Base-by-base conservation (phyloP, 2,329 filamentous ascomycete species). In the Monosporascus sp. region DNA sequence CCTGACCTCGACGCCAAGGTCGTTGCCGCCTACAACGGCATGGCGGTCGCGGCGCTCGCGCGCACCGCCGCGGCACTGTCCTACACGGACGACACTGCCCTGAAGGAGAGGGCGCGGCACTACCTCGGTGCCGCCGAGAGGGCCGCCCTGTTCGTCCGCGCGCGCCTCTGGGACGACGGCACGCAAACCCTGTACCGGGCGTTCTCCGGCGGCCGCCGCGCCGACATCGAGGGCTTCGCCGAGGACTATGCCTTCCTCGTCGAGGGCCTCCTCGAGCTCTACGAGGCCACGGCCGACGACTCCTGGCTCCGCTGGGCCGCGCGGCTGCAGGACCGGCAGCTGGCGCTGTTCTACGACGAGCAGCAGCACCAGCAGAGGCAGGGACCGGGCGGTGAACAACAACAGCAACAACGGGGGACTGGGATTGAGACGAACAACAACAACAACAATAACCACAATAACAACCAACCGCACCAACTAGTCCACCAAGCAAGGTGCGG, bases 161-260 rank as follows among this genome's bases (percentile, higher is more conserved):
- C 79, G 11, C 81, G 88, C 24, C 78, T 97, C 1, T 97, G 89
- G 77, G 83, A 93, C 57, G 67, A 76, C 8, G 60, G 74, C 1
- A 78, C 76, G 0, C 80, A 81, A 47, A 79, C 81, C 3, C 73
- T 97, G 17, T 89, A 86, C 65, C 82, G 92, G 48, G 83, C 93
- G 42, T 95, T 87, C 70, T 83, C 84, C 31, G 82, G 85, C 55
- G 79, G 82, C 58, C 74, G 78, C 2, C 77, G 83, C 8, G 84
- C 86, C 27, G 77, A 83, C 18, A 85, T 83, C 0, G 77, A 79
- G 39, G 92, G 83, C 0, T 96, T 97, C 69, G 90, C 93, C 1
- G 94, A 97, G 62, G 94, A 99, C 72, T 97, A 97, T 66, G 90
- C 93, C 3, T 96, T 93, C 68, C 69, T 97, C 41, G 88, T 91